Percentiles rank a stretch among this genome's conserved stretches.
Evolutionary conservation across 2,329 filamentous ascomycete species (phyloP).

Genomic region (Sporothrix pseudoabietina): DNA sequence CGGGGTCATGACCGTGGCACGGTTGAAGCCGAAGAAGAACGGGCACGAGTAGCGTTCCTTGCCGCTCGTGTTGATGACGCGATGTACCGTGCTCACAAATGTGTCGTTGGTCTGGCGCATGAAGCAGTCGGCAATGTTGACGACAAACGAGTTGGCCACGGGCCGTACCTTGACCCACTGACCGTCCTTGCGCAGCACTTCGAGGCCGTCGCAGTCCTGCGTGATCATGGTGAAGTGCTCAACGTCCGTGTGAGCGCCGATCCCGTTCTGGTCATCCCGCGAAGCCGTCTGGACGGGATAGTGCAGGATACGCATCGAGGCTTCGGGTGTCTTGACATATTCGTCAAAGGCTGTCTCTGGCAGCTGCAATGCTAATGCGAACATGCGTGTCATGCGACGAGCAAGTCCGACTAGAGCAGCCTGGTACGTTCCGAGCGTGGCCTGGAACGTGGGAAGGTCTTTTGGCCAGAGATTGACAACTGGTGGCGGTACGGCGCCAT

Average conservation of each 20-base stretch:
- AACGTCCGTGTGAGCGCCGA: slow-evolving; percentile 33
- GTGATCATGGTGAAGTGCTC: slow-evolving; percentile 33
- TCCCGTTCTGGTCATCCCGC: slow-evolving; percentile 32
- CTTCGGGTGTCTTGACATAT: slow-evolving; percentile 26
- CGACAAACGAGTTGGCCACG: slow-evolving; percentile 30
- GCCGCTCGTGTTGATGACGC: slow-evolving; percentile 31
- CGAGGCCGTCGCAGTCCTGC: slow-evolving; percentile 31
- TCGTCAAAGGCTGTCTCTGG: slow-evolving; percentile 32
- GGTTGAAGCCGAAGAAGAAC: slow-evolving; percentile 33
- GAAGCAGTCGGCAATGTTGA: slow-evolving; percentile 34
- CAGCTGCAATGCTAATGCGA: slow-evolving; percentile 30
- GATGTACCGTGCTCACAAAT: slow-evolving; percentile 33
- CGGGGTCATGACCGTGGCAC: slow-evolving; percentile 38
- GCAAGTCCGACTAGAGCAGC: slow-evolving; percentile 26
- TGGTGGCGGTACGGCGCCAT: slow-evolving; percentile 36
- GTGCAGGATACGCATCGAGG: slow-evolving; percentile 30
- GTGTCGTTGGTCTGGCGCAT: slow-evolving; percentile 33
- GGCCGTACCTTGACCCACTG: slow-evolving; percentile 29
- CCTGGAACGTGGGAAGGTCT: slow-evolving; percentile 43
- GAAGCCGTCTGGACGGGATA: slow-evolving; percentile 30
- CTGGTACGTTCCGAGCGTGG: slow-evolving; percentile 37
- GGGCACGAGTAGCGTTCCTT: slow-evolving; percentile 32
- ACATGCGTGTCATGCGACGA: slow-evolving; percentile 30
- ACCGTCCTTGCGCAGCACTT: slow-evolving; percentile 32
- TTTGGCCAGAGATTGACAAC: slow-evolving; percentile 40